Conservation (phyloP, 129 eudicot species). For the Lactuca sativa region DNA sequence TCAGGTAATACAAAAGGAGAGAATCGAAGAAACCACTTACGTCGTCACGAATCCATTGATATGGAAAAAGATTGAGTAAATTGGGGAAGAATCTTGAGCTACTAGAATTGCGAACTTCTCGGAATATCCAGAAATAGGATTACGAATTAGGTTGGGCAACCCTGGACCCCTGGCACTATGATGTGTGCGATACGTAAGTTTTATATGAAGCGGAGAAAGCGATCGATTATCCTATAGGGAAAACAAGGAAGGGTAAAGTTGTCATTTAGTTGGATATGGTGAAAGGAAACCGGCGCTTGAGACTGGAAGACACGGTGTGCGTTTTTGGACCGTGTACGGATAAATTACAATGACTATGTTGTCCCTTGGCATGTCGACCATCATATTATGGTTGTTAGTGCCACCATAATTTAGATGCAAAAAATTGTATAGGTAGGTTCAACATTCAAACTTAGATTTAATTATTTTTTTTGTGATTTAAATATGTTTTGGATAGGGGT, state of each 20-base stretch:
- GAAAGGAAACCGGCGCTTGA: conserved; percentile 11
- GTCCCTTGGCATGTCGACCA: no score
- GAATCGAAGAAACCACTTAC: conserved; percentile 8
- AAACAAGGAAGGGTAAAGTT: conserved; percentile 18
- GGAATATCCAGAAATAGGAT: conserved; percentile 24
- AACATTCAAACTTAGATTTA: no score
- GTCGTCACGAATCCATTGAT: background rate
- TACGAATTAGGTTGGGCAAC: conserved; percentile 12
- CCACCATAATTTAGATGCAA: no score
- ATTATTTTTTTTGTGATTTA: no score
- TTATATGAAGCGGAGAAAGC: background rate
- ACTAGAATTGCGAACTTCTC: conserved; percentile 7
- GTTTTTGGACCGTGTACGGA: conserved; percentile 2
- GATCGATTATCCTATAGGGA: conserved; percentile 10
- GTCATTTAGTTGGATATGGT: conserved; percentile 18
- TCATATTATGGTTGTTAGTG: no score
- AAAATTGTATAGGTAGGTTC: no score
- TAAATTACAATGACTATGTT: background rate
- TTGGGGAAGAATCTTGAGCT: conserved; percentile 9
- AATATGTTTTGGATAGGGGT: no score
- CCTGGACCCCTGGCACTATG: background rate
- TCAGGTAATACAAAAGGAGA: background rate
- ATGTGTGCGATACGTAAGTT: background rate
- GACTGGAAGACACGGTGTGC: conserved; percentile 10
- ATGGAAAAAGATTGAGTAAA: conserved; percentile 17